A percentile compares a stretch with the other conserved stretches of the same genome.
phyloP scores from a whole-genome alignment of 2,329 filamentous ascomycete species.

The Venturia asperata region DNA sequence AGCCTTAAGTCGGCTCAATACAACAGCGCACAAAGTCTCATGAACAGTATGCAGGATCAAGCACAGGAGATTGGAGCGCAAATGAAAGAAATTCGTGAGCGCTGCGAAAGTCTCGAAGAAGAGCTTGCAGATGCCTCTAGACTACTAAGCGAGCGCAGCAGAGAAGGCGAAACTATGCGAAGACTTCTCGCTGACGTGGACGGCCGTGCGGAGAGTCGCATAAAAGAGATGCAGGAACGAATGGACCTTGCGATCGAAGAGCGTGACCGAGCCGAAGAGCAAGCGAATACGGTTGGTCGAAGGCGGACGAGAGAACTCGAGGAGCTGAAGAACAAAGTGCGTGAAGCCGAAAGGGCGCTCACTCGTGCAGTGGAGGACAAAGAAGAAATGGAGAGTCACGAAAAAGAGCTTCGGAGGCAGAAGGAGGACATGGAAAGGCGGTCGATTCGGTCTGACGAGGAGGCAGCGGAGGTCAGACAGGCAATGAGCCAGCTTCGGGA shows the following conservation, averaged over 20 bases:
- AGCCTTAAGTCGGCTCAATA: slow-evolving; percentile 82
- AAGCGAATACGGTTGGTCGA: slow-evolving; percentile 70
- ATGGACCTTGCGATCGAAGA: slow-evolving; percentile 92
- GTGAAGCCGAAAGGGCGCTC: slow-evolving; percentile 73
- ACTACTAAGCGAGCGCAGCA: slow-evolving; percentile 76
- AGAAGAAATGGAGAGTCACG: slow-evolving; percentile 66
- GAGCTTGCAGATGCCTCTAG: slow-evolving; percentile 84
- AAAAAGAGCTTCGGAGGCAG: slow-evolving; percentile 66
- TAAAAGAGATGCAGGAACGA: slow-evolving; percentile 80
- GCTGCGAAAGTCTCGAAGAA: slow-evolving; percentile 82
- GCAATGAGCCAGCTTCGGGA: slow-evolving; percentile 73
- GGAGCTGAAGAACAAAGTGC: slow-evolving; percentile 69
- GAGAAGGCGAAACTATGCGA: slow-evolving; percentile 93
- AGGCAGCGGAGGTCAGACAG: slow-evolving; percentile 65
- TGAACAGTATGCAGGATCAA: slow-evolving; percentile 91
- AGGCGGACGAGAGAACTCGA: slow-evolving; percentile 76
- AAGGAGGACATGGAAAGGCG: slow-evolving; percentile 69
- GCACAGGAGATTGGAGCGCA: slow-evolving; percentile 80
- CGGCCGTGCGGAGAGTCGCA: slow-evolving; percentile 68
- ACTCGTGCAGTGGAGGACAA: slow-evolving; percentile 65
- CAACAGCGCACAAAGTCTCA: slow-evolving; percentile 71
- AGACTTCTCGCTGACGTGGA: slow-evolving; percentile 81
- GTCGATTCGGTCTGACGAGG: slow-evolving; percentile 61
- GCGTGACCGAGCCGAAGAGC: slow-evolving; percentile 84
- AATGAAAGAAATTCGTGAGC: slow-evolving; percentile 78